phyloP scores from a whole-genome alignment of 1,284 basidiomycete genomes.

The Cryptococcus maquisensis region DNA sequence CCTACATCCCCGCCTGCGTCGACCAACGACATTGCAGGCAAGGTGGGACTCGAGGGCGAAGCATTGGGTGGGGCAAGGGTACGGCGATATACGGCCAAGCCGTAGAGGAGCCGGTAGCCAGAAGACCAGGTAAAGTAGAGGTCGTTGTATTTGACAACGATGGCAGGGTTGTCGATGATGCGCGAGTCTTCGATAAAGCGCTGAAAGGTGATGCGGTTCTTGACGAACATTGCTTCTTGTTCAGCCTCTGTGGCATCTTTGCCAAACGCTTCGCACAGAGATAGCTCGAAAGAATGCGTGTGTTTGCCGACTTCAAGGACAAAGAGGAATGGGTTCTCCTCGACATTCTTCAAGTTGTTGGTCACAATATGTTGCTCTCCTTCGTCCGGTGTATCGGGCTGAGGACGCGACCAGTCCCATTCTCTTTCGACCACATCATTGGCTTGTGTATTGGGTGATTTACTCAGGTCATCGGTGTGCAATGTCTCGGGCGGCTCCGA shows the following conservation, averaged over 20 bases:
- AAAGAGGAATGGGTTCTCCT: slow-evolving; percentile 51
- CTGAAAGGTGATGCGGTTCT: slow-evolving; percentile 52
- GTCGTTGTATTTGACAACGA: slow-evolving; percentile 52
- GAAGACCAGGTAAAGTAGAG: slow-evolving; percentile 53
- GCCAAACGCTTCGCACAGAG: slow-evolving; percentile 44
- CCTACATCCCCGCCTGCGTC: slow-evolving; percentile 5
- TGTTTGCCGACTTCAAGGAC: slow-evolving; percentile 47
- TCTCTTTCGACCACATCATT: slow-evolving; percentile 27
- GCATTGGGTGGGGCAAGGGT: slow-evolving; percentile 39
- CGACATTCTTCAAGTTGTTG: slow-evolving; percentile 47
- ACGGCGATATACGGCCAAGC: slow-evolving; percentile 51
- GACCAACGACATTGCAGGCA: slow-evolving; percentile 14
- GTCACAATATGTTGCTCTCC: not conserved
- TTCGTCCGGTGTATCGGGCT: not conserved
- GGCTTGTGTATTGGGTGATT: not conserved
- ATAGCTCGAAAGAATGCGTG: slow-evolving; percentile 53
- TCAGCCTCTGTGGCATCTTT: not conserved
- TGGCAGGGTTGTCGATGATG: slow-evolving; percentile 51
- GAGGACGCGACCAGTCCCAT: slow-evolving; percentile 47
- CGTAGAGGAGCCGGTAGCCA: slow-evolving; percentile 52
- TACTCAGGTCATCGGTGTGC: not conserved
- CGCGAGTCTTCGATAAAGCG: slow-evolving; percentile 52
- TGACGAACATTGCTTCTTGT: slow-evolving; percentile 44
- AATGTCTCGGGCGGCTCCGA: slow-evolving; percentile 26
- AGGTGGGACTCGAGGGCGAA: slow-evolving; percentile 3